phyloP scores from a whole-genome alignment of 371 early-diverging fungal genomes.

The Mortierella sp. region DNA sequence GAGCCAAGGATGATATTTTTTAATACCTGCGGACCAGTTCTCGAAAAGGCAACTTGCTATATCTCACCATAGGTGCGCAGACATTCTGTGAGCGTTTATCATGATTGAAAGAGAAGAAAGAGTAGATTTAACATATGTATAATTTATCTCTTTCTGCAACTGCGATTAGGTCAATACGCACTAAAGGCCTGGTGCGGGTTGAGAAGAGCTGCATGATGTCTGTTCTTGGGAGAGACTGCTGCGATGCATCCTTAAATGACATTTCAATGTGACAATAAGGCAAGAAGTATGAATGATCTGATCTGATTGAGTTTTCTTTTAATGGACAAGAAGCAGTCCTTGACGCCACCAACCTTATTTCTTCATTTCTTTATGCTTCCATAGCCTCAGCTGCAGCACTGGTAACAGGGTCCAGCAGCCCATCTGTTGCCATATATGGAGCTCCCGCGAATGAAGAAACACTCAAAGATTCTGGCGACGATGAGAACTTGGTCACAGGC shows the following conservation, averaged over 20 bases:
- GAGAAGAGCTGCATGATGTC: slow-evolving; percentile 55
- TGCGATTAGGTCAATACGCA: no score
- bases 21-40: slow-evolving; percentile 84
- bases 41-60: slow-evolving; percentile 95
- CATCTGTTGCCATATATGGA: neutral
- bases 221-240: slow-evolving; percentile 26
- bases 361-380: slow-evolving; percentile 1
- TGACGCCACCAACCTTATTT: slow-evolving; percentile 4
- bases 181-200: slow-evolving; percentile 62
- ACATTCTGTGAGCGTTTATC: no score
- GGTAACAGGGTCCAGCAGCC: slow-evolving; percentile 10
- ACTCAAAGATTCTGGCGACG: slow-evolving; percentile 2
- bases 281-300: no score
- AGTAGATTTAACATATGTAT: no score
- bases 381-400: slow-evolving; percentile 6
- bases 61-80: slow-evolving; percentile 98
- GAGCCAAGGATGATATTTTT: neutral
- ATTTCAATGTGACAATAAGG: neutral
- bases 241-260: neutral
- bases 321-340: neutral
- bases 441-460: neutral
- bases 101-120: no score
- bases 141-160: no score
- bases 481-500: slow-evolving; percentile 3
- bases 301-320: neutral